Conservation (phyloP, 2,329 filamentous ascomycete genomes). For the Graphium sp. region DNA sequence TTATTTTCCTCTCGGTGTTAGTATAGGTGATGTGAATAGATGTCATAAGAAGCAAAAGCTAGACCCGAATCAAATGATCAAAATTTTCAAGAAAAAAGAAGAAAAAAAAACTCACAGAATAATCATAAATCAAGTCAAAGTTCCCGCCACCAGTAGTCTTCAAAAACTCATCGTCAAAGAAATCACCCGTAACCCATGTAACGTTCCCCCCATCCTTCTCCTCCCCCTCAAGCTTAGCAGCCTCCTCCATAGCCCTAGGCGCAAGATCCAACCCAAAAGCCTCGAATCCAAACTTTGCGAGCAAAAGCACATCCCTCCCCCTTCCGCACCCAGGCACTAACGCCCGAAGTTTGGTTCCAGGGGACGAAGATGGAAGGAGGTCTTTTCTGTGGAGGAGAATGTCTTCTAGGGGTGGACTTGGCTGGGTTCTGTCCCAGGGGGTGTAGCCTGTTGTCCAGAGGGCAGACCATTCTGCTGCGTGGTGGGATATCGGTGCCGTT, state of each 20-base stretch:
- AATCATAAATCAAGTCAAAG: conserved; percentile 53
- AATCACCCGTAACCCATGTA: conserved; percentile 45
- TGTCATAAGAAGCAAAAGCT: too few relatives aligned
- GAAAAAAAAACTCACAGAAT: conserved; percentile 28
- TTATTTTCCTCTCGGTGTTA: too few relatives aligned
- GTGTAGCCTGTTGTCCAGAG: conserved; percentile 26
- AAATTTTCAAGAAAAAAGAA: conserved; percentile 2
- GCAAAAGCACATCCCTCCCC: conserved; percentile 65
- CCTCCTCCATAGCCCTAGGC: conserved; percentile 22
- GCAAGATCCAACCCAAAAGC: conserved; percentile 59
- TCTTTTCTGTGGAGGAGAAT: conserved; percentile 26
- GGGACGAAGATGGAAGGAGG: conserved; percentile 19
- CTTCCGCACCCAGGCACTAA: conserved; percentile 70
- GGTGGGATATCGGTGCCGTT: too few relatives aligned
- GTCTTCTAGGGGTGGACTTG: conserved; percentile 35
- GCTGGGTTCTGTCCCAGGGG: conserved; percentile 39
- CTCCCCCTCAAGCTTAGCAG: conserved; percentile 17
- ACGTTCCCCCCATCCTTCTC: conserved; percentile 27
- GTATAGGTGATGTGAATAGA: background rate
- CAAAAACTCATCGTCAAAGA: conserved; percentile 45
- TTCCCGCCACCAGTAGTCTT: conserved; percentile 20
- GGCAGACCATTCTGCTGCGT: conserved; percentile 24
- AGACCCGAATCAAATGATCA: background rate
- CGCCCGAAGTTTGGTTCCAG: conserved; percentile 21
- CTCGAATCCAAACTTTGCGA: conserved; percentile 62